Conservation (phyloP, 2,329 filamentous ascomycete species). For the Nothophoma quercina region DNA sequence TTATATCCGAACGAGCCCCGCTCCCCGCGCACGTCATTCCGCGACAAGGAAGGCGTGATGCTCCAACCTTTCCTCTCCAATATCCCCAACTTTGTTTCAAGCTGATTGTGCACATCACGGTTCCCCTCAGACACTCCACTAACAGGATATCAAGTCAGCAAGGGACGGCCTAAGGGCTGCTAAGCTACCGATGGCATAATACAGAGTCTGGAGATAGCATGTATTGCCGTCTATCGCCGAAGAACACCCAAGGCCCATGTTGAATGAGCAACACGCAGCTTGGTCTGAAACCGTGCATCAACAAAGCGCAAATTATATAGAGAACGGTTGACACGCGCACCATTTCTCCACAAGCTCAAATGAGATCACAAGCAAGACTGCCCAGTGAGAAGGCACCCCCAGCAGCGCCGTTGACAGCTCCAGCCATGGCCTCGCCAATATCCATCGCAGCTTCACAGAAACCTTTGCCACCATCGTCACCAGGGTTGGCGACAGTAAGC, state of each 20-base stretch:
- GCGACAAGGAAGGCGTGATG: not conserved
- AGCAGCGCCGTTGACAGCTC: not conserved
- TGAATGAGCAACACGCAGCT: too few relatives aligned
- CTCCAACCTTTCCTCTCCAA: not conserved
- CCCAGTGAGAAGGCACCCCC: not conserved
- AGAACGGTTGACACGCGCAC: too few relatives aligned
- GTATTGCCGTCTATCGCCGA: too few relatives aligned
- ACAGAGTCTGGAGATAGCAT: too few relatives aligned
- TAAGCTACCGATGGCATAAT: not conserved
- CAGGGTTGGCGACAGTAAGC: not conserved
- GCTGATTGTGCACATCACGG: too few relatives aligned
- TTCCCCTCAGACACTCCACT: not conserved
- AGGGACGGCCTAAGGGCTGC: not conserved
- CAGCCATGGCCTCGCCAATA: not conserved
- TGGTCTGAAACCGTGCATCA: too few relatives aligned
- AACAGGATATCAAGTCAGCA: not conserved
- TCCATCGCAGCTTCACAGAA: not conserved
- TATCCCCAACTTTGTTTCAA: too few relatives aligned
- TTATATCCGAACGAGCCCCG: constrained; percentile 19
- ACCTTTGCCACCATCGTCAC: not conserved
- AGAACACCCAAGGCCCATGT: too few relatives aligned
- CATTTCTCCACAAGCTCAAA: too few relatives aligned
- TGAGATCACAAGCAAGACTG: not conserved
- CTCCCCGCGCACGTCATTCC: constrained; percentile 19
- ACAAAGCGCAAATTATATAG: too few relatives aligned